Evolutionary conservation across 2,329 filamentous ascomycete genomes (phyloP).

Genomic region (Purpureocillium takamizusanense): DNA sequence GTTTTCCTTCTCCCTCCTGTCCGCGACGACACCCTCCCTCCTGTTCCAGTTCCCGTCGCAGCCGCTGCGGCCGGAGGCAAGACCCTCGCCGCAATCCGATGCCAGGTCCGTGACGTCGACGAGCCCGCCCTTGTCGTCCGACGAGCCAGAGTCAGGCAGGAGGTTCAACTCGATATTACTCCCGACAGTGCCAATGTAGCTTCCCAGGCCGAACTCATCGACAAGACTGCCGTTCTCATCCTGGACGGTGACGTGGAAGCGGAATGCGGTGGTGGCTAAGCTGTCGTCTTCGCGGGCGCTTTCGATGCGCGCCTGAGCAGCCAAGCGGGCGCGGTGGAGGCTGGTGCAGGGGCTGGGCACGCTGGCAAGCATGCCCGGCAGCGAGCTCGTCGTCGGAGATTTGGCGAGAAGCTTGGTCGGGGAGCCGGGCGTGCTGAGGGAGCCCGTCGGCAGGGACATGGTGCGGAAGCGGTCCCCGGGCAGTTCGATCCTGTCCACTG

Average conservation of each 20-base stretch:
- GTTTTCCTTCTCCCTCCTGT: conserved; percentile 37
- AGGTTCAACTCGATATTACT: conserved; percentile 54
- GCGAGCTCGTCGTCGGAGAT: conserved; percentile 25
- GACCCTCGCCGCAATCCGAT: conserved; percentile 35
- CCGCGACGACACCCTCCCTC: conserved; percentile 23
- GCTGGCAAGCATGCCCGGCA: conserved; percentile 12
- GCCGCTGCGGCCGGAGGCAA: conserved; percentile 25
- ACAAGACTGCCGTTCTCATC: conserved; percentile 41
- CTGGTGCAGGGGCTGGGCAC: conserved; percentile 28
- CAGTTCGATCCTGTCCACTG: conserved; percentile 44
- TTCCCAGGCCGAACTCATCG: conserved; percentile 46
- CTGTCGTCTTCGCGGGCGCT: conserved; percentile 39
- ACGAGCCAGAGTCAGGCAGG: conserved; percentile 44
- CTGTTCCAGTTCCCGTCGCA: conserved; percentile 40
- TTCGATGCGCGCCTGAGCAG: conserved; percentile 58
- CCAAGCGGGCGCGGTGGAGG: conserved; percentile 44
- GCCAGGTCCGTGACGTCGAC: conserved; percentile 43
- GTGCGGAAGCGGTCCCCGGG: conserved; percentile 37
- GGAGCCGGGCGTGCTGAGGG: conserved; percentile 13
- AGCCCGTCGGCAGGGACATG: conserved; percentile 7
- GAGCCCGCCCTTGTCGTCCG: conserved; percentile 47
- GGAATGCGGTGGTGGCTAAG: conserved; percentile 5
- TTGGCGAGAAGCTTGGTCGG: conserved; percentile 20
- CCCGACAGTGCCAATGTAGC: conserved; percentile 51
- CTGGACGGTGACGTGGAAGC: conserved; percentile 49